These are phyloP conservation scores for Myxozyma udenii DNA, from an alignment of 805 yeast species.

Conservation along the genomic window DNA sequence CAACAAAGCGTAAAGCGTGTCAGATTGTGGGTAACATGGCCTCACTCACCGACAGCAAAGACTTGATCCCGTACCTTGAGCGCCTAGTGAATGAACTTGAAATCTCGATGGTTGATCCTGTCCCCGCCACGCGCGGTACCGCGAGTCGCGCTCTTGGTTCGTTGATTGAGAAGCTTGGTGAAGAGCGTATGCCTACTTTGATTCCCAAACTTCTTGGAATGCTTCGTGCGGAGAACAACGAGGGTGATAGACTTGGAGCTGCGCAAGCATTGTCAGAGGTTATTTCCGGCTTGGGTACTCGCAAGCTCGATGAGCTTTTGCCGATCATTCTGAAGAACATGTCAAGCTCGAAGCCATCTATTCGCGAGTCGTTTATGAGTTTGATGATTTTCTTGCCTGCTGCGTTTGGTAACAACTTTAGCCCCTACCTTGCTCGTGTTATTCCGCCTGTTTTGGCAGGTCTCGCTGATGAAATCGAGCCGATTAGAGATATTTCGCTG, in stretches of 20 bases:
- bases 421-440: constrained; percentile 80
- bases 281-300: constrained; percentile 82
- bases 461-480: constrained; percentile 84
- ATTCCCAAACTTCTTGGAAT: constrained; percentile 76
- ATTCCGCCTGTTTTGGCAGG: constrained; percentile 92
- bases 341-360: constrained; percentile 58
- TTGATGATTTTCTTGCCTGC: constrained; percentile 85
- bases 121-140: constrained; percentile 93
- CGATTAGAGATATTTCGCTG: constrained; percentile 81
- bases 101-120: constrained; percentile 96
- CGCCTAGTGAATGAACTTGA: constrained; percentile 79
- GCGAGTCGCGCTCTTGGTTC: constrained; percentile 98
- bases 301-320: constrained; percentile 81
- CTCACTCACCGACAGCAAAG: constrained; percentile 83
- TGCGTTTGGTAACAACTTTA: constrained; percentile 85
- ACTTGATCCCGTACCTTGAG: constrained; percentile 77
- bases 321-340: constrained; percentile 77
- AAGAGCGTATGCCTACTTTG: constrained; percentile 88
- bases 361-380: constrained; percentile 92
- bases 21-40: constrained; percentile 99
- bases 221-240: constrained; percentile 68
- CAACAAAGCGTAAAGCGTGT: constrained; percentile 87
- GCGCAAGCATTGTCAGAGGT: constrained; percentile 97
- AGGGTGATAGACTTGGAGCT: constrained; percentile 93
- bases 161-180: constrained; percentile 92